A percentile compares a stretch with the other conserved stretches of the same genome.
Evolutionary conservation across 2,329 filamentous ascomycete genomes (phyloP).

Genomic region (Fonsecaea erecta): DNA sequence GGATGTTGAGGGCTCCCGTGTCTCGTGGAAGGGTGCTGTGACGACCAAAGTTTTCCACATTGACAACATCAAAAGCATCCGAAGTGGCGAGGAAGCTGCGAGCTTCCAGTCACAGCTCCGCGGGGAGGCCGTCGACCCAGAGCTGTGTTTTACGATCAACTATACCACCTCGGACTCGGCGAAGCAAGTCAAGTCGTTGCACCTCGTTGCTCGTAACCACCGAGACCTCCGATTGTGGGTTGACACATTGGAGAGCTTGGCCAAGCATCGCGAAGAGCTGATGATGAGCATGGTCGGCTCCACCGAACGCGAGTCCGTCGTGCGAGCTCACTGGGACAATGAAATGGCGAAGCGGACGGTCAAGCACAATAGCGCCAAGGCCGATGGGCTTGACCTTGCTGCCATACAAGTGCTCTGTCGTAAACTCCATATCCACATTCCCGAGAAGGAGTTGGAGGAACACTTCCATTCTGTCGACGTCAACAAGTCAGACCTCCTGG

Average conservation of each 20-base stretch:
- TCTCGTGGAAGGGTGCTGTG: slow-evolving; percentile 81
- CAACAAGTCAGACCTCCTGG: slow-evolving; percentile 67
- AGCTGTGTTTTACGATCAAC: slow-evolving; percentile 85
- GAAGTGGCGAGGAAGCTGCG: slow-evolving; percentile 78
- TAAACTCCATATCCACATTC: slow-evolving; percentile 89
- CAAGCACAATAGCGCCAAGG: slow-evolving; percentile 56
- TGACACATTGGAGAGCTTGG: slow-evolving; percentile 79
- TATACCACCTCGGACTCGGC: slow-evolving; percentile 79
- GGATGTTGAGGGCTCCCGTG: slow-evolving; percentile 81
- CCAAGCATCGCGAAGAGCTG: slow-evolving; percentile 82
- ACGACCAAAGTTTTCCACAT: slow-evolving; percentile 87
- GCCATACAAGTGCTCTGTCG: slow-evolving; percentile 84
- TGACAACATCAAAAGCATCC: slow-evolving; percentile 91
- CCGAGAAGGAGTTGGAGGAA: slow-evolving; percentile 70
- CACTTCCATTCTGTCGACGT: slow-evolving; percentile 76
- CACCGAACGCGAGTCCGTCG: slow-evolving; percentile 75
- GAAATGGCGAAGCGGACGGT: slow-evolving; percentile 75
- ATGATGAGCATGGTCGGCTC: slow-evolving; percentile 85
- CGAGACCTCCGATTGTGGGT: slow-evolving; percentile 79
- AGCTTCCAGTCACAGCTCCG: slow-evolving; percentile 87
- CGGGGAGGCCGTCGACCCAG: slow-evolving; percentile 68
- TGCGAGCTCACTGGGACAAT: slow-evolving; percentile 81
- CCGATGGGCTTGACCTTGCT: slow-evolving; percentile 74
- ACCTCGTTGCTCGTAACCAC: slow-evolving; percentile 78
- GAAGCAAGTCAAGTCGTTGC: slow-evolving; percentile 77